These are phyloP conservation scores for Russula sp. DNA, from an alignment of 768 basidiomycete genomes.

Conservation along the genomic window DNA sequence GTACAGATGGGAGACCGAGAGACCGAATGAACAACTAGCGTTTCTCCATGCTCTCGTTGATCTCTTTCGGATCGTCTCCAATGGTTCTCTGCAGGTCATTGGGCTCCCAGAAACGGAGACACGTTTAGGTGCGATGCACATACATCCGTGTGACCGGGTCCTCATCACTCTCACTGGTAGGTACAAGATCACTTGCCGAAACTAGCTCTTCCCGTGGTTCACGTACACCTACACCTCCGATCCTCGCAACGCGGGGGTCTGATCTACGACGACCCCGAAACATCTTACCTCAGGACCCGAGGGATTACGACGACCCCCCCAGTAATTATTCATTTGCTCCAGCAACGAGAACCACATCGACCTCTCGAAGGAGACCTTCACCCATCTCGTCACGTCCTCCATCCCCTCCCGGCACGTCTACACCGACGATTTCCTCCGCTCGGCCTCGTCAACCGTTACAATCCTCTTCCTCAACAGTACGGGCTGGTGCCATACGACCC, in stretches of 20 bases:
- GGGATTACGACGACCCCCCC: constrained; percentile 11
- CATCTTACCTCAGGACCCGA: constrained; percentile 3
- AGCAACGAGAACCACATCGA: neutral
- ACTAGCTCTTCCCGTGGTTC: constrained; percentile 3
- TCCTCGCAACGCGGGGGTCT: neutral
- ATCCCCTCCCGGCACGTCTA: constrained; percentile 5
- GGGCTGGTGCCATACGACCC: constrained; percentile 4
- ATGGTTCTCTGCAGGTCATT: constrained; percentile 48
- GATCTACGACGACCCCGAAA: constrained; percentile 1
- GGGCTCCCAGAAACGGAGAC: constrained; percentile 46
- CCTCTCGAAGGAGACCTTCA: constrained; percentile 10
- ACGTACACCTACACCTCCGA: constrained; percentile 14
- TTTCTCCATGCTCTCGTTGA: constrained; percentile 68
- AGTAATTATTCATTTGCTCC: constrained; percentile 9
- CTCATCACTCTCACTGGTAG: neutral
- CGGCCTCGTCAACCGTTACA: constrained; percentile 6
- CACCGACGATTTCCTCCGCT: neutral
- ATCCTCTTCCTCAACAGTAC: constrained; percentile 6
- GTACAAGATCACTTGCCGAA: neutral
- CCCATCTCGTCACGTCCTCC: constrained; percentile 9
- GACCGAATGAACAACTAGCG: constrained; percentile 56
- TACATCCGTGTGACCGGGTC: constrained; percentile 3
- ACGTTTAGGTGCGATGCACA: constrained; percentile 31
- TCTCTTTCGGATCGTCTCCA: constrained; percentile 41
- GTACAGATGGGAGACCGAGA: constrained; percentile 88